These are phyloP conservation scores for Thecaphora thlaspeos DNA, from an alignment of 1,284 basidiomycete species.

Conservation along the genomic window DNA sequence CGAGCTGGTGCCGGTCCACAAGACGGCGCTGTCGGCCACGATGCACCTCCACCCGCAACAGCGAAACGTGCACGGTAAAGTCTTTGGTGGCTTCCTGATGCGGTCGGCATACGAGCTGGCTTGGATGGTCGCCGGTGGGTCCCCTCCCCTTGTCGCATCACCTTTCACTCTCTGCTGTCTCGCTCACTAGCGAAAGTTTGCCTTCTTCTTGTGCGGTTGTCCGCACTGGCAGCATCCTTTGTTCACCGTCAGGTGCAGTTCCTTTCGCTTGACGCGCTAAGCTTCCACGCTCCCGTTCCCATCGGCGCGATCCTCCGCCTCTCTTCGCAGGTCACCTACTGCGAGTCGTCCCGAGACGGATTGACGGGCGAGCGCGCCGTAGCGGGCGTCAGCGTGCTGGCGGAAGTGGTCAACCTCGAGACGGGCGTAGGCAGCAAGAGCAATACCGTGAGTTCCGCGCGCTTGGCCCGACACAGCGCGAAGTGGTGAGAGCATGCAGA, in stretches of 20 bases:
- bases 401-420: constrained; percentile 43
- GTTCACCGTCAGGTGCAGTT: constrained; percentile 56
- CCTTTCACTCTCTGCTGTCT: too few relatives aligned
- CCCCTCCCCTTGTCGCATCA: neutral
- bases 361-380: constrained; percentile 9
- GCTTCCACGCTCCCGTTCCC: constrained; percentile 50
- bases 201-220: neutral
- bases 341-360: constrained; percentile 12
- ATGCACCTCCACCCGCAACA: constrained; percentile 55
- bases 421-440: constrained; percentile 33
- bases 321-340: constrained; percentile 45
- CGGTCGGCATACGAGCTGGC: constrained; percentile 57
- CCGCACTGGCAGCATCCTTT: constrained; percentile 42
- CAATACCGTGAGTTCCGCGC: constrained; percentile 33
- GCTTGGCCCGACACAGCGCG: too few relatives aligned
- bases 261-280: constrained; percentile 54
- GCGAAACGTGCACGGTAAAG: constrained; percentile 43
- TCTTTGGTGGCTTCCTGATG: constrained; percentile 52
- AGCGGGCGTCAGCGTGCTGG: constrained; percentile 42
- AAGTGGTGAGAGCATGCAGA: too few relatives aligned
- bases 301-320: constrained; percentile 48
- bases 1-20: constrained; percentile 42
- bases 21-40: constrained; percentile 39
- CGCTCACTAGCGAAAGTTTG: too few relatives aligned
- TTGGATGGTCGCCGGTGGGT: constrained; percentile 51